Base-by-base conservation (phyloP, 257 asterid species). In the Dorcoceras hygrometricum region DNA sequence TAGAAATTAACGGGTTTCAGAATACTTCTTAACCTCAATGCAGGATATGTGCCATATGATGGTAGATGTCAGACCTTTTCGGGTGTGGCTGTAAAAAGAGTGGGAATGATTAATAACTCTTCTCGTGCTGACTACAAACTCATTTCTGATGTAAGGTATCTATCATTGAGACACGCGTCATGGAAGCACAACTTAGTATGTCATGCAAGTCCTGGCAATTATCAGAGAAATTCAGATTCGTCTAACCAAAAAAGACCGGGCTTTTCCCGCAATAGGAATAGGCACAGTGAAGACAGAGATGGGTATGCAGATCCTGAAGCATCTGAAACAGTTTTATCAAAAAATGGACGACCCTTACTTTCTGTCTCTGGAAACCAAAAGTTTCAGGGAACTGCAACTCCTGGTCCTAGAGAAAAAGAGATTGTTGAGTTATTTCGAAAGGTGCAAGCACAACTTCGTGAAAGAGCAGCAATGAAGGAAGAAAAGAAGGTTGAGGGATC, bases 381-480 rank as follows among this genome's bases (percentile, higher is more conserved):
- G 65, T 83, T 74, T 80, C 95, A 81, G 74, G 87, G 88, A 28
- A 85, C 91, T 61, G 79, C 84, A 16, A 62, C 84, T 77, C 97
- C 97, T 4, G 96, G 99, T 20, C 89, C 91, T 26, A 82, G 89
- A 76, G 99, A 94, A 72, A 88, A 82, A 84, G 97, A 94, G 82
- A 90, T 94, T 32, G 89, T 94, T 51, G 96, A 90, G 74, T 76
- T 94, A 50, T 94, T 94, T 85, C 83, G 96, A 39, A 94, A 87
- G 78, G 96, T 94, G 73, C 99, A 94, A 82, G 91, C 93, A 23
- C 95, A 87, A 57, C 95, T 94, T 60, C 96, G 95, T 19, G 89
- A 87, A 76, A 79, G 91, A 80, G 84, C 96, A 66, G 82, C 83
- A 4, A 73, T 70, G 55, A 90, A 90, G 79, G 99, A 81, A 74